Percentiles rank a stretch among this genome's conserved stretches.
phyloP scores from a whole-genome alignment of 306 rosid genomes.

The Quercus cerris region DNA sequence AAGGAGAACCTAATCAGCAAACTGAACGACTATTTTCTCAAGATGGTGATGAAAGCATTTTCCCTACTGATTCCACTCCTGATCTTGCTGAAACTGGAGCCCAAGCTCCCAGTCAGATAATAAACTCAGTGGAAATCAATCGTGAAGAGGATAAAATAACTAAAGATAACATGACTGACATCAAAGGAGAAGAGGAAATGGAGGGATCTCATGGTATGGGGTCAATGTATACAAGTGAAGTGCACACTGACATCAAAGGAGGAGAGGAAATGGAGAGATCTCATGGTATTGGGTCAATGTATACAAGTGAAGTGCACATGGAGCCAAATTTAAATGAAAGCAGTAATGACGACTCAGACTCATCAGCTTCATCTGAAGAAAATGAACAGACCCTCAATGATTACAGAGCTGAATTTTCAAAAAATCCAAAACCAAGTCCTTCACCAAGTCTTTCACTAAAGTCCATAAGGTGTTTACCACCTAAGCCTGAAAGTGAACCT shows the following conservation, averaged over 20 bases:
- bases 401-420: conserved; percentile 16
- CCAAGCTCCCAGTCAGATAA: conserved; percentile 6
- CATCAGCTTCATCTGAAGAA: conserved; percentile 23
- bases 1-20: conserved; percentile 56
- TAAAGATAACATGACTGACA: not conserved
- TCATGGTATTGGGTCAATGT: conserved; percentile 23
- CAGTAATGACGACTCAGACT: conserved; percentile 30
- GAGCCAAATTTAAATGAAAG: conserved; percentile 25
- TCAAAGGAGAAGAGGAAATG: conserved; percentile 12
- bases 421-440: conserved; percentile 14
- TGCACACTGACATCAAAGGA: conserved; percentile 12
- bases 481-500: conserved; percentile 26
- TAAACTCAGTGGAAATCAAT: conserved; percentile 12
- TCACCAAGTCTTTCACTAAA: conserved; percentile 18
- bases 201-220: conserved; percentile 21
- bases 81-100: conserved; percentile 13
- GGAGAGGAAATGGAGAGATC: conserved; percentile 9
- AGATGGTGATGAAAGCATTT: not conserved
- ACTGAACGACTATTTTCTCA: conserved; percentile 45
- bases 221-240: conserved; percentile 24
- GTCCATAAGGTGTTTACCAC: conserved; percentile 16
- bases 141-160: conserved; percentile 12
- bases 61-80: not conserved
- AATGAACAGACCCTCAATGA: conserved; percentile 13
- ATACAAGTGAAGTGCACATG: conserved; percentile 26